phyloP scores from a whole-genome alignment of 2,329 filamentous ascomycete species.

The Alternaria postmessia region DNA sequence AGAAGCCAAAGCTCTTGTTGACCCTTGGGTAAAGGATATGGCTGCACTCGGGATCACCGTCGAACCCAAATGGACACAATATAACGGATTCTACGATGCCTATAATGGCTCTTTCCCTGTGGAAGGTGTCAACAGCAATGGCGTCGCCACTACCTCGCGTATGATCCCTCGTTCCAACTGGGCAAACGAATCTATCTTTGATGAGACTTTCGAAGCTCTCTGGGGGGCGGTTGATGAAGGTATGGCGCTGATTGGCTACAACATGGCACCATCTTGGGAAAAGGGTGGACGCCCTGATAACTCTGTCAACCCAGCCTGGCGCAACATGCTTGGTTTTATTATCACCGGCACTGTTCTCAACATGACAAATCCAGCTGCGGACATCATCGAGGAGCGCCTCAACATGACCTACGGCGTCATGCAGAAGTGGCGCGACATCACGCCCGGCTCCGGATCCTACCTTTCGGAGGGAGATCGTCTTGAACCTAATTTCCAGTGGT shows the following conservation, averaged over 20 bases:
- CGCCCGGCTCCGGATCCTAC: background rate
- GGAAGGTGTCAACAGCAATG: background rate
- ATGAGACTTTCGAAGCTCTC: background rate
- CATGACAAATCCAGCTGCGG: background rate
- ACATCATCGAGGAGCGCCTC: background rate
- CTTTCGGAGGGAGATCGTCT: slow-evolving; percentile 1
- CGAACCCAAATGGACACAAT: background rate
- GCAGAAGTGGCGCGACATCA: background rate
- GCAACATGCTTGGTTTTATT: slow-evolving; percentile 4
- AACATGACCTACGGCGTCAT: slow-evolving; percentile 3
- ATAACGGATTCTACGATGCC: slow-evolving; percentile 1
- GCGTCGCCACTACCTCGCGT: background rate
- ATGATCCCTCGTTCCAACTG: slow-evolving; percentile 1
- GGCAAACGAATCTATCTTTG: background rate
- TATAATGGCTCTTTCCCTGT: background rate
- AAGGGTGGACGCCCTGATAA: slow-evolving; percentile 8
- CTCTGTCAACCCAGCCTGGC: slow-evolving; percentile 6
- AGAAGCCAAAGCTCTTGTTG: background rate
- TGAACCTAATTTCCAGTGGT: background rate
- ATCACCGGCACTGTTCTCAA: background rate
- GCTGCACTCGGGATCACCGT: background rate
- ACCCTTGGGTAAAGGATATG: background rate
- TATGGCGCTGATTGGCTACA: slow-evolving; percentile 4
- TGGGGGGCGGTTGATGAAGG: background rate
- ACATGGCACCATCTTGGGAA: slow-evolving; percentile 1